Evolutionary conservation across 1,284 basidiomycete species (phyloP).

Genomic region (Puccinia hordei): DNA sequence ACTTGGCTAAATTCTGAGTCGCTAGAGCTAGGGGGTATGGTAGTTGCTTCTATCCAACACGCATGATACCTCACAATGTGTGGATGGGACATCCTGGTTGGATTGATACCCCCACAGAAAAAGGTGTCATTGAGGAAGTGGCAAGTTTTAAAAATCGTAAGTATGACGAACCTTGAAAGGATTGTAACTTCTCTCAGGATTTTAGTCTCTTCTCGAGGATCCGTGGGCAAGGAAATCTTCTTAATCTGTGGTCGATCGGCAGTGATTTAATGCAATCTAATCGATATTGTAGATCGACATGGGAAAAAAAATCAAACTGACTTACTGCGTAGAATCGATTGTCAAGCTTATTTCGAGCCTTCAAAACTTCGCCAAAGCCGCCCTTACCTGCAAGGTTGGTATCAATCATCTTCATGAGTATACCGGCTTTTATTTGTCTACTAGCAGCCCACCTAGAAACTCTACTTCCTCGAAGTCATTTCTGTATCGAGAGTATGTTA

Average conservation of each 20-base stretch:
- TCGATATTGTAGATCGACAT: neutral
- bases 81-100: conserved; percentile 40
- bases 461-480: conserved; percentile 59
- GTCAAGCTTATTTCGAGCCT: conserved; percentile 77
- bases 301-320: neutral
- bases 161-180: conserved; percentile 74
- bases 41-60: conserved; percentile 44
- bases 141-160: neutral
- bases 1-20: conserved; percentile 42
- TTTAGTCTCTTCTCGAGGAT: conserved; percentile 76
- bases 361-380: conserved; percentile 90
- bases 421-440: neutral
- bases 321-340: conserved; percentile 57
- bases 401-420: neutral
- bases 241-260: conserved; percentile 68
- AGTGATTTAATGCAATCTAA: neutral
- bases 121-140: neutral
- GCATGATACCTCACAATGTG: conserved; percentile 49
- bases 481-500: conserved; percentile 54
- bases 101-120: neutral
- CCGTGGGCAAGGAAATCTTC: conserved; percentile 77
- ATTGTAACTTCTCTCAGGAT: conserved; percentile 91
- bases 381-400: conserved; percentile 68
- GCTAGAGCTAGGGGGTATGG: neutral
- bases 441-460: conserved; percentile 56